Percentiles rank a stretch among this genome's conserved stretches.
These are phyloP conservation scores for Stentor roeselii DNA, from an alignment of 73 alveolate species.

Conservation along the genomic window DNA sequence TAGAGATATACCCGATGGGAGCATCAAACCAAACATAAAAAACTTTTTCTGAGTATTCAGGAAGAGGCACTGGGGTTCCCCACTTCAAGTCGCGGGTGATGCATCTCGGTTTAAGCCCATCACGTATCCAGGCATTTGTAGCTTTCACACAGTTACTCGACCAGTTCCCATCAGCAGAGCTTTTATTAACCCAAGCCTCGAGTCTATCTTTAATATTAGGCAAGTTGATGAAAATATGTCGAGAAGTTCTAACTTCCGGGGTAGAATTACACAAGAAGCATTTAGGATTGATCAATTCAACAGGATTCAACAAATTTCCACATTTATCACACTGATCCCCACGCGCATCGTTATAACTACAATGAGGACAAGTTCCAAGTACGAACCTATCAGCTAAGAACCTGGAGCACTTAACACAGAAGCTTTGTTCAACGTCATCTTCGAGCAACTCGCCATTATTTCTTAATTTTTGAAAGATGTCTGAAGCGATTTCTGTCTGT, in stretches of 20 bases:
- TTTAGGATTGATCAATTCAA: slow-evolving; percentile 85
- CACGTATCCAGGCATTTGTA: slow-evolving; percentile 80
- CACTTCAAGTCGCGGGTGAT: slow-evolving; percentile 96
- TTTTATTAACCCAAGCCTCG: slow-evolving; percentile 70
- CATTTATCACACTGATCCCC: slow-evolving; percentile 99
- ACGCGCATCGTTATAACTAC: slow-evolving; percentile 88
- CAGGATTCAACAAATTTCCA: slow-evolving; percentile 89
- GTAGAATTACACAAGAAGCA: slow-evolving; percentile 81
- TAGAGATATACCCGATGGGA: slow-evolving; percentile 95
- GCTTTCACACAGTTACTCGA: slow-evolving; percentile 72
- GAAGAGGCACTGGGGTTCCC: slow-evolving; percentile 98
- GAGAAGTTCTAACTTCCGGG: slow-evolving; percentile 72
- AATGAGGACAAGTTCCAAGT: slow-evolving; percentile 90
- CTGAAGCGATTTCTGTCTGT: slow-evolving; percentile 90
- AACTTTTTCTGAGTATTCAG: slow-evolving; percentile 88
- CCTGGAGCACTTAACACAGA: slow-evolving; percentile 79
- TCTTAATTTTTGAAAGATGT: slow-evolving; percentile 77
- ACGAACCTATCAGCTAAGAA: slow-evolving; percentile 96
- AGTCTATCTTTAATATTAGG: slow-evolving; percentile 73
- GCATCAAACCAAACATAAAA: slow-evolving; percentile 99
- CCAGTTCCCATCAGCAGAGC: slow-evolving; percentile 89
- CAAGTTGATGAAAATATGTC: slow-evolving; percentile 84
- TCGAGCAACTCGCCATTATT: slow-evolving; percentile 70
- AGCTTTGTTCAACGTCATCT: slow-evolving; percentile 77
- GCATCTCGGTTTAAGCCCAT: slow-evolving; percentile 94